Percentiles rank a stretch among this genome's conserved stretches.
phyloP scores from a whole-genome alignment of 768 basidiomycete genomes.

The Leccinum sublutescens region DNA sequence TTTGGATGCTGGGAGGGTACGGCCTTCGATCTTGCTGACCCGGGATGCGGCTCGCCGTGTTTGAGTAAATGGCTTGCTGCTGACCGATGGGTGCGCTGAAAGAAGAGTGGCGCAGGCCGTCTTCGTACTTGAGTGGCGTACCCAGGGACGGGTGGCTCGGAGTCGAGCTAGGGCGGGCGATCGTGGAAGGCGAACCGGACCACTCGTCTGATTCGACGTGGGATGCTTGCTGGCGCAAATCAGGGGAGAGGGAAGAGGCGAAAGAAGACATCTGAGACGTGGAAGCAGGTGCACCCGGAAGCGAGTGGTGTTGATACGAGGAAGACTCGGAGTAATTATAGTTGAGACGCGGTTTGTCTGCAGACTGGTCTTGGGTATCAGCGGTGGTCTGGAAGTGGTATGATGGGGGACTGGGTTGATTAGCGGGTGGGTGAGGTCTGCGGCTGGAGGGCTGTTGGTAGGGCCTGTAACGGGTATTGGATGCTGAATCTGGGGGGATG shows the following conservation, averaged over 20 bases:
- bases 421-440: constrained; percentile 45
- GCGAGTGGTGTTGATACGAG: constrained; percentile 47
- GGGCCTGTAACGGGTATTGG: constrained; percentile 49
- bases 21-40: constrained; percentile 65
- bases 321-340: constrained; percentile 44
- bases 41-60: constrained; percentile 62
- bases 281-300: constrained; percentile 54
- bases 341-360: constrained; percentile 42
- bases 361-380: constrained; percentile 38
- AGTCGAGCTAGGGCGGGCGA: constrained; percentile 68
- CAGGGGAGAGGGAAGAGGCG: constrained; percentile 46
- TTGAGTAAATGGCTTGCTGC: constrained; percentile 57
- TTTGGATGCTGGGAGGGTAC: constrained; percentile 42
- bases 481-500: constrained; percentile 47
- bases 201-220: constrained; percentile 54
- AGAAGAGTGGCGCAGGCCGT: constrained; percentile 65
- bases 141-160: constrained; percentile 53
- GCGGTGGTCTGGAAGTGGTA: too few species aligned
- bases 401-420: constrained; percentile 28
- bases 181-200: constrained; percentile 52
- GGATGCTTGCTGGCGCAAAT: constrained; percentile 41
- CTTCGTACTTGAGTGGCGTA: constrained; percentile 66
- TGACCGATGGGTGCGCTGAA: constrained; percentile 58
- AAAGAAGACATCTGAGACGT: constrained; percentile 50
- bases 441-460: constrained; percentile 52